These are phyloP conservation scores for Huntiella decipiens DNA, from an alignment of 2,329 filamentous ascomycete genomes.

Conservation along the genomic window DNA sequence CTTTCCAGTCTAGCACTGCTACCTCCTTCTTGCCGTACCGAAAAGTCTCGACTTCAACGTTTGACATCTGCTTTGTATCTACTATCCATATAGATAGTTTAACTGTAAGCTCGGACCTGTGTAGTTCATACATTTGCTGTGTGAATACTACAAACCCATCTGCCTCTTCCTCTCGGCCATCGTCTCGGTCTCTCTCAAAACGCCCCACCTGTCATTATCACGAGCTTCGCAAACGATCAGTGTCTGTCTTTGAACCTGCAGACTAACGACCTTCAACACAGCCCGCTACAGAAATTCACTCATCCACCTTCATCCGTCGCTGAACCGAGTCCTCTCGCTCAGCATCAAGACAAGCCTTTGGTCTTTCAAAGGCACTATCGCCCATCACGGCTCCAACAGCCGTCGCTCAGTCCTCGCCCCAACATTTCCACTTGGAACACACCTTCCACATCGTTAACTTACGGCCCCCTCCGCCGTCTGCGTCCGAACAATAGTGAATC, in stretches of 20 bases:
- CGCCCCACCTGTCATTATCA: not conserved
- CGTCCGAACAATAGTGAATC: constrained; percentile 27
- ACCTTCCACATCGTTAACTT: constrained; percentile 49
- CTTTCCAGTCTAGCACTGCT: not conserved
- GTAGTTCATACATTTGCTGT: not conserved
- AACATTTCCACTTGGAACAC: constrained; percentile 50
- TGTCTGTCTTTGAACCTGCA: constrained; percentile 4
- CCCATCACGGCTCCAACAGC: constrained; percentile 43
- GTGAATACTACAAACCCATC: not conserved
- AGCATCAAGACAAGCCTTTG: constrained; percentile 32
- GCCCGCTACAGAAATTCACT: constrained; percentile 3
- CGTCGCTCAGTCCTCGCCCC: constrained; percentile 43
- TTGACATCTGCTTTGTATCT: not conserved
- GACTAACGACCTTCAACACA: constrained; percentile 1
- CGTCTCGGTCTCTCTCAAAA: not conserved
- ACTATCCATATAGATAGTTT: not conserved
- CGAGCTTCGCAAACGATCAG: not conserved
- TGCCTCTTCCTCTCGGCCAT: not conserved
- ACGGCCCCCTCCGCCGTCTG: constrained; percentile 33
- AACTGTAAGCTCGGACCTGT: not conserved
- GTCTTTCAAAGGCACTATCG: constrained; percentile 42
- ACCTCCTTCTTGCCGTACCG: not conserved
- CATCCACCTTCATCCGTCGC: not conserved
- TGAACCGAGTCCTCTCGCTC: constrained; percentile 6
- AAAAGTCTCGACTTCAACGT: not conserved